Base-by-base conservation (phyloP, 768 basidiomycete genomes). In the Crucibulum laeve region DNA sequence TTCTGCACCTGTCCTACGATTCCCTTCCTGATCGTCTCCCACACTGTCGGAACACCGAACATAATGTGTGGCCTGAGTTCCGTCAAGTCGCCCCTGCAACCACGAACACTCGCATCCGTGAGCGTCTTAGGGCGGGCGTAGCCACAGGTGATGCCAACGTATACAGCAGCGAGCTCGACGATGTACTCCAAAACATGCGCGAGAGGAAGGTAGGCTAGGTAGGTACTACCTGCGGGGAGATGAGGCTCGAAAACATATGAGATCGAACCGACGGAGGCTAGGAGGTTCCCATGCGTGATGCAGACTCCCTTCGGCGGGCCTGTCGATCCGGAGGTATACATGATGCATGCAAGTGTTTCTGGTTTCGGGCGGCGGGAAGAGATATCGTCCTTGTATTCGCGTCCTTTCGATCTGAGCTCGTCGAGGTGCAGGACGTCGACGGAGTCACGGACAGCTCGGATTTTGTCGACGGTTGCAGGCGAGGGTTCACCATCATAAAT, bases 21-120 rank as follows among this genome's bases (percentile, higher is more conserved):
- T 24, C 93, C 93, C 70, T 99, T 99, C 46, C 94, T 83, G 51
- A 97, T 97, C 43, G 81, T 84, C 65, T 99, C 95, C 92, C 92
- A 99, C 1, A 98, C 88, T 2, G 93, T 90, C 1, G 95, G 95
- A 1, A 98, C 95, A 41, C 92, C 95, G 41, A 91, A 80, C 78
- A 98, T 84, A 65, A 96, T 83, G n/a, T 82, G 76, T 4, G 95
- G 95, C 33, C 73, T 67, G 72, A 96, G 88, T 10, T 82, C 74
- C 41, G 73, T 71, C 55, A 99, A 80, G 59, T 98, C 95, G 38
- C 95, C 95, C 45, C 84, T 77, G 58, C 76, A 77, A 32, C 89
- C 84, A 35, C 92, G 82, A 15, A 95, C 91, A n/a, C 85, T 91
- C 2, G 84, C 79, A 57, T 97, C 94, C 3, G 95, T 97, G 49